Evolutionary conservation across 2,329 filamentous ascomycete genomes (phyloP).

Genomic region (Trichoderma lentiforme): DNA sequence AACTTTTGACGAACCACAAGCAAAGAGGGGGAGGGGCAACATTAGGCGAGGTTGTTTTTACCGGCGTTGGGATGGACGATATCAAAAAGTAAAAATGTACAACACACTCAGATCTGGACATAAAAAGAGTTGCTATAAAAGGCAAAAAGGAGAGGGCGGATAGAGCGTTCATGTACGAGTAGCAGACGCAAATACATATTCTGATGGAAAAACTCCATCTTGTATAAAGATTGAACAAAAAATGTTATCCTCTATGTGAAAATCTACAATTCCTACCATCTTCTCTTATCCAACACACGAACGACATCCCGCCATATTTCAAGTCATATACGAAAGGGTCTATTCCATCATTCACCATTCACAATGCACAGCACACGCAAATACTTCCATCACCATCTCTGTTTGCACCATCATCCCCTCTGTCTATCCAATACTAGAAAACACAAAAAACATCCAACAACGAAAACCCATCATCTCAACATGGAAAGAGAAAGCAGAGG

Average conservation of each 20-base stretch:
- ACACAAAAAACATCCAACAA: conserved; percentile 15
- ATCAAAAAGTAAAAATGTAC: background rate
- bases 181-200: background rate
- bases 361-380: background rate
- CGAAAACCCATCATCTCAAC: conserved; percentile 2
- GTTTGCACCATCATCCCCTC: conserved; percentile 17
- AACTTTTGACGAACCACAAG: background rate
- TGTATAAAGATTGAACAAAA: background rate
- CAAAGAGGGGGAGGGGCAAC: background rate
- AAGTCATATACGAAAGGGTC: background rate
- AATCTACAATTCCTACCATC: background rate
- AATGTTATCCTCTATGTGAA: background rate
- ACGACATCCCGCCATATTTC: background rate
- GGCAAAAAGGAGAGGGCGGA: background rate
- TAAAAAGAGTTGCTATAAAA: background rate
- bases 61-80: background rate
- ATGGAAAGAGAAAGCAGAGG: conserved; percentile 3
- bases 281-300: background rate
- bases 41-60: background rate
- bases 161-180: background rate
- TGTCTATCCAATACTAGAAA: conserved; percentile 18
- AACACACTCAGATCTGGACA: background rate
- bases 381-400: conserved; percentile 9
- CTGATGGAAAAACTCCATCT: background rate
- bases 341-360: background rate